phyloP scores from a whole-genome alignment of 2,329 filamentous ascomycete species.

The Pseudodiploospora longispora region DNA sequence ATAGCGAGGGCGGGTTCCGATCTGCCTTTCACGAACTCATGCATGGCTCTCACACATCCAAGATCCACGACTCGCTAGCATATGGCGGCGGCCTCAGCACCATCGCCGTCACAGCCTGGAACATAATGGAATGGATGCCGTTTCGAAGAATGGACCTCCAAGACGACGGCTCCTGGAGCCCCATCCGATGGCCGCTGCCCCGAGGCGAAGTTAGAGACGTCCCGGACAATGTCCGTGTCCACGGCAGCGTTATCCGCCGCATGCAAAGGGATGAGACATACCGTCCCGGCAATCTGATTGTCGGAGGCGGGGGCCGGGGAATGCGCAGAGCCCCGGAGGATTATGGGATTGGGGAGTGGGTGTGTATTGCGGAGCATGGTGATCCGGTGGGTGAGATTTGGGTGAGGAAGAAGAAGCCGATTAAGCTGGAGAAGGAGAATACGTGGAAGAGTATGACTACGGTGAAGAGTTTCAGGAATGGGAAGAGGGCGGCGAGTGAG shows the following conservation, averaged over 20 bases:
- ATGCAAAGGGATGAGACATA: slow-evolving; percentile 58
- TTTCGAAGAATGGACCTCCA: slow-evolving; percentile 75
- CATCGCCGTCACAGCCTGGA: slow-evolving; percentile 58
- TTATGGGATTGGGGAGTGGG: slow-evolving; percentile 66
- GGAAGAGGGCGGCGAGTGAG: background rate
- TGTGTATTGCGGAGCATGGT: slow-evolving; percentile 53
- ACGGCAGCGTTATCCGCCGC: slow-evolving; percentile 65
- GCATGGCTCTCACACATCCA: slow-evolving; percentile 44
- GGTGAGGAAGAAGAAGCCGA: slow-evolving; percentile 27
- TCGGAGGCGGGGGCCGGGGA: slow-evolving; percentile 71
- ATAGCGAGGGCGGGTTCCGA: slow-evolving; percentile 12
- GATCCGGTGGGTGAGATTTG: slow-evolving; percentile 64
- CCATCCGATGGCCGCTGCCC: slow-evolving; percentile 72
- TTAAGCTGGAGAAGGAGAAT: slow-evolving; percentile 1
- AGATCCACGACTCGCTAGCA: slow-evolving; percentile 63
- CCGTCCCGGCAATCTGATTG: slow-evolving; percentile 69
- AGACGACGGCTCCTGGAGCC: slow-evolving; percentile 65
- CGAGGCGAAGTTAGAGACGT: slow-evolving; percentile 72
- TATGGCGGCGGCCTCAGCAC: slow-evolving; percentile 51
- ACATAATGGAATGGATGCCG: slow-evolving; percentile 72
- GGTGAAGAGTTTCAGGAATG: slow-evolving; percentile 1
- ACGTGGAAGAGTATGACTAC: slow-evolving; percentile 5
- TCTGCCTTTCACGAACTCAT: slow-evolving; percentile 49
- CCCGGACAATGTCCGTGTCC: slow-evolving; percentile 60
- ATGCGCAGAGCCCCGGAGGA: slow-evolving; percentile 50